Evolutionary conservation across 805 yeast genomes (phyloP).

Genomic region (Osmozyma mogii): DNA sequence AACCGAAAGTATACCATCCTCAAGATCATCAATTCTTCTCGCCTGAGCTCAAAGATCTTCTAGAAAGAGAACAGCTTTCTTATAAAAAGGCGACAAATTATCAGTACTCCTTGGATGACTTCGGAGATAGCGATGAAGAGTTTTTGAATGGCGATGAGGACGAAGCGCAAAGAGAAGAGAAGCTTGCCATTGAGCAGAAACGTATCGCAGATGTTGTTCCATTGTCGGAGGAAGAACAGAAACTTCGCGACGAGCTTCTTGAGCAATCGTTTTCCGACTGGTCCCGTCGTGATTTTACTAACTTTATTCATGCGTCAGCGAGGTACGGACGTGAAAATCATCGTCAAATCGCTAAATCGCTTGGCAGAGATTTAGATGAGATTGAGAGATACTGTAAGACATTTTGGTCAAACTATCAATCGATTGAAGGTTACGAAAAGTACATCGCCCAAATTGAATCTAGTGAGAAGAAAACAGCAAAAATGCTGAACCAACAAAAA

Average conservation of each 20-base stretch:
- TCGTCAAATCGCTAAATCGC: conserved; percentile 42
- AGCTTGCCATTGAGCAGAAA: conserved; percentile 41
- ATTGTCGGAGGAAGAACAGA: conserved; percentile 55
- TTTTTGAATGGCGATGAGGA: conserved; percentile 40
- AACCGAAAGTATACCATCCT: conserved; percentile 42
- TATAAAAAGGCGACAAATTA: conserved; percentile 54
- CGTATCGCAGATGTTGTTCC: conserved; percentile 49
- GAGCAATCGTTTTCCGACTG: conserved; percentile 55
- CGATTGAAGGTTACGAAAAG: conserved; percentile 65
- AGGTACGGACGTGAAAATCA: conserved; percentile 52
- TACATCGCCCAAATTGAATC: conserved; percentile 64
- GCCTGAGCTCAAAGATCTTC: conserved; percentile 39
- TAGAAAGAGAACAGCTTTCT: conserved; percentile 58
- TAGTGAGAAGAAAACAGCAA: conserved; percentile 62
- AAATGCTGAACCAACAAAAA: conserved; percentile 45
- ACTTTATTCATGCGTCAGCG: conserved; percentile 62
- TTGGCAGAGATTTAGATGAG: conserved; percentile 53
- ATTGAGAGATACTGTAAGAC: conserved; percentile 48
- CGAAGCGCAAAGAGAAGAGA: conserved; percentile 27
- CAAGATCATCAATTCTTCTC: conserved; percentile 75
- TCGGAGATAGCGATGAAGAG: conserved; percentile 48
- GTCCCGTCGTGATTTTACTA: conserved; percentile 70
- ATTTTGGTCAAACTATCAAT: conserved; percentile 56
- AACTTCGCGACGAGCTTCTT: conserved; percentile 44
- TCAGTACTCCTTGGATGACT: conserved; percentile 50